Evolutionary conservation across 192 early-diverging fungal genomes (phyloP).

Genomic region (Spizellomyces sp.): DNA sequence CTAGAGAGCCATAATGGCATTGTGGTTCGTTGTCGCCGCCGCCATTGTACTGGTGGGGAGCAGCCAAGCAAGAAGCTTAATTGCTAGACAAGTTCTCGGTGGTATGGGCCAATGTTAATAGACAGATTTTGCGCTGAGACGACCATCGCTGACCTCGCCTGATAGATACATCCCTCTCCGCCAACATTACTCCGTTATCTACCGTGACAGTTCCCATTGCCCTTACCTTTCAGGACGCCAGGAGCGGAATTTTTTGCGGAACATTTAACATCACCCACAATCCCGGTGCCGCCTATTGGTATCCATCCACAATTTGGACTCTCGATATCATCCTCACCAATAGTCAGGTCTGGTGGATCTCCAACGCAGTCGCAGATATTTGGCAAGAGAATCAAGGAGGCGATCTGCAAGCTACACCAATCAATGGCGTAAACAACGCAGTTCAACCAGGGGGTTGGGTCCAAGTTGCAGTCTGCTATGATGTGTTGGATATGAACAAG

Average conservation of each 20-base stretch:
- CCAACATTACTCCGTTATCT: background rate
- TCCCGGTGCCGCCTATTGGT: background rate
- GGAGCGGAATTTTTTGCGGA: background rate
- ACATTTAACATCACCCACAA: background rate
- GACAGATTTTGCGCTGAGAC: no score
- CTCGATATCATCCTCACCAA: background rate
- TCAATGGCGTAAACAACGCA: background rate
- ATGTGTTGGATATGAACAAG: background rate
- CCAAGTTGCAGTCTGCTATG: background rate
- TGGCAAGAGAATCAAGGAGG: slow-evolving; percentile 3
- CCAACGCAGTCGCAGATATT: background rate
- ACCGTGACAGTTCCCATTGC: background rate
- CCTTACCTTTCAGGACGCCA: background rate
- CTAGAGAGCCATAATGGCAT: no score
- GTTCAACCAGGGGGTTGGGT: background rate
- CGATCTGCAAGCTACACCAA: background rate
- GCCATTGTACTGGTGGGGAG: no score
- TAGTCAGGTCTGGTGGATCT: slow-evolving; percentile 1
- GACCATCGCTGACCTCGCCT: background rate
- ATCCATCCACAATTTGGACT: slow-evolving; percentile 1
- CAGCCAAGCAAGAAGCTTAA: background rate
- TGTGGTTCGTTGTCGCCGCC: no score
- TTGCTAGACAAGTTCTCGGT: slow-evolving; percentile 1
- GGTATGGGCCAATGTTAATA: background rate
- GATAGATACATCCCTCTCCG: background rate